These are phyloP conservation scores for Ceratocystiopsis minuta DNA, from an alignment of 2,329 filamentous ascomycete genomes.

Conservation along the genomic window DNA sequence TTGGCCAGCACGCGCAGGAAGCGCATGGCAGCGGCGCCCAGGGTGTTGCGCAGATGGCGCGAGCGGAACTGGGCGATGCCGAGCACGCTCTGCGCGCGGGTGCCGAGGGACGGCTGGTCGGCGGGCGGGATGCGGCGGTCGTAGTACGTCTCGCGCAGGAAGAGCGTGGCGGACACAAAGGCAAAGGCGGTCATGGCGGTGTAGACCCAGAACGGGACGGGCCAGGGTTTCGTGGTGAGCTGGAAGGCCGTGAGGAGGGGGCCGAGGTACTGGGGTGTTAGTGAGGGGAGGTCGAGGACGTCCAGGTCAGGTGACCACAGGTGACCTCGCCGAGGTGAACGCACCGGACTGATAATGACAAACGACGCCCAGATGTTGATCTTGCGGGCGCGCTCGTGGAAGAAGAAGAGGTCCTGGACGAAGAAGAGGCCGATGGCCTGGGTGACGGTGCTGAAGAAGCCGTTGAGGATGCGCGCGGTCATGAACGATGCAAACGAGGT, in stretches of 20 bases:
- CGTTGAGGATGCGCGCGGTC: constrained; percentile 28
- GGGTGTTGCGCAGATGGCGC: constrained; percentile 20
- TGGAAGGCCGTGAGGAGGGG: constrained; percentile 30
- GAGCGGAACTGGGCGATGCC: constrained; percentile 19
- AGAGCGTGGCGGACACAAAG: constrained; percentile 21
- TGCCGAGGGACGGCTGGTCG: constrained; percentile 19
- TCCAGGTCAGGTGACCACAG: too few species aligned
- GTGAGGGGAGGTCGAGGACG: constrained; percentile 6
- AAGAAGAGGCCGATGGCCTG: constrained; percentile 30
- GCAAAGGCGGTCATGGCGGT: constrained; percentile 21
- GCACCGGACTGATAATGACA: constrained; percentile 3
- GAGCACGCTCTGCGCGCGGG: constrained; percentile 12
- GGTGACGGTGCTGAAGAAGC: constrained; percentile 27
- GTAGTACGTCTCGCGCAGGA: constrained; percentile 32
- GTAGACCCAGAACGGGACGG: constrained; percentile 29
- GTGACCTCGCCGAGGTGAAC: too few species aligned
- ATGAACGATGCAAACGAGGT: constrained; percentile 27
- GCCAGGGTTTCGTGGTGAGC: constrained; percentile 25
- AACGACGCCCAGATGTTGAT: constrained; percentile 28
- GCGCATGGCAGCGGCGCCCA: constrained; percentile 22
- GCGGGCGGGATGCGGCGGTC: constrained; percentile 21
- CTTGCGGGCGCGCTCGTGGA: constrained; percentile 34
- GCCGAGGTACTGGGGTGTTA: constrained; percentile 22
- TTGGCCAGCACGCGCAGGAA: constrained; percentile 21
- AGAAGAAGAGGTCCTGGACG: constrained; percentile 42